Base-by-base conservation (phyloP, 2,329 filamentous ascomycete genomes). In the Diaporthe nobilis region DNA sequence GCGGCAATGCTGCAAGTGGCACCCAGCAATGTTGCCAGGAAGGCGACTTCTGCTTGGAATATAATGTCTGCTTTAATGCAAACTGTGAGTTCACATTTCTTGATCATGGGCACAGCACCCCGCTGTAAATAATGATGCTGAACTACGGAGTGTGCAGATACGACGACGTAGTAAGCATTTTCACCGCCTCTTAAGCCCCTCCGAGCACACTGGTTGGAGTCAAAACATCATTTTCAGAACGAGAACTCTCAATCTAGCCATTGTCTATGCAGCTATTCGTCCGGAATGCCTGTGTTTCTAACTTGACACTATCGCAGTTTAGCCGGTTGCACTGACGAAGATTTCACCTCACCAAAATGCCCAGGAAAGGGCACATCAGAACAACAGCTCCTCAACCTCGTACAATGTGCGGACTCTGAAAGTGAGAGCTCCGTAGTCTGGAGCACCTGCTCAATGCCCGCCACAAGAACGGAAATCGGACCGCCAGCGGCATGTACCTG, bases 261-360 rank as follows among this genome's bases (percentile, higher is more conserved):
- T 8, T 4, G 3, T 20, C 28, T 15, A 7, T 15, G 15, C 22
- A 42, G 15, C 20, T 1, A 12, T 2, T 20, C 12, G n/a, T n/a
- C 28, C 8, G 7, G 8, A 28, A 49, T 17, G 12, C 44, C 4
- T 1, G 1, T 6, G 5, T 15, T 25, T 37, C 58, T 47, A 42
- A 42, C 28, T 17, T 13, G 5, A 53, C 3, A n/a, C 9, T 55
- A 13, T 22, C n/a, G 13, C n/a, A 61, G 42, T 47, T 13, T 73
- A n/a, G 71, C 71, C n/a, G 71, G 71, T 39, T 73, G 71, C 51
- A 73, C 71, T 5, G 58, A 73, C 51, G 58, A 55, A 31, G 49
- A 55, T 4, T 73, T 73, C 37, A 44, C 34, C 17, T 65, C 71
- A 31, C 47, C 71, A 17, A 63, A 37, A 3, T 73, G 71, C 34